phyloP scores from a whole-genome alignment of 1,284 basidiomycete genomes.

The Tilletia caries region DNA sequence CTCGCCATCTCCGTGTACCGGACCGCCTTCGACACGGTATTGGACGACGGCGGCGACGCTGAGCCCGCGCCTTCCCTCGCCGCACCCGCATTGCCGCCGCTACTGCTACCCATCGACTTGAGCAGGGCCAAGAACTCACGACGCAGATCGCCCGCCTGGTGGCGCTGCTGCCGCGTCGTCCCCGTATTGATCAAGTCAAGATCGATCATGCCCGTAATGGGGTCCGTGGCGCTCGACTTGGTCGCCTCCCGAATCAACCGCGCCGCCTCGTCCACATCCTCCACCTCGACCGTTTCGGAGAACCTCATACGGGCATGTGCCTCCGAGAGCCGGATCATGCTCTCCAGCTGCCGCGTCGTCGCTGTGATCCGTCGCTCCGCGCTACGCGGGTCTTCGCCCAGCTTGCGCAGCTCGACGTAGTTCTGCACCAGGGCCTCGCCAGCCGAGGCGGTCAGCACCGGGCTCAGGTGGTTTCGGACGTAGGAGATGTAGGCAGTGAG shows the following conservation, averaged over 20 bases:
- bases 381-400: constrained; percentile 70
- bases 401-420: constrained; percentile 90
- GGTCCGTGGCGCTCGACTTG: constrained; percentile 72
- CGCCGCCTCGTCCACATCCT: constrained; percentile 84
- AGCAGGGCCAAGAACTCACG: constrained; percentile 45
- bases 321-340: constrained; percentile 95
- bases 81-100: constrained; percentile 21
- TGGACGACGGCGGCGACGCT: constrained; percentile 19
- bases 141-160: constrained; percentile 46
- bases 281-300: constrained; percentile 74
- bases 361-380: constrained; percentile 93
- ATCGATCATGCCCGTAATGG: constrained; percentile 90
- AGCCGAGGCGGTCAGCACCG: constrained; percentile 82
- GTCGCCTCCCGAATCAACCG: constrained; percentile 93
- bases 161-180: constrained; percentile 75
- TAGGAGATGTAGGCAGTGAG: constrained; percentile 93
- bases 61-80: constrained; percentile 22
- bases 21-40: constrained; percentile 32
- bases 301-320: constrained; percentile 95
- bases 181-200: constrained; percentile 94
- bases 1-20: constrained; percentile 43
- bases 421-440: constrained; percentile 76
- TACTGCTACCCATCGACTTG: constrained; percentile 31
- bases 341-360: constrained; percentile 93
- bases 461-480: constrained; percentile 81